Percentiles rank a stretch among this genome's conserved stretches.
phyloP scores from a whole-genome alignment of 306 rosid genomes.

The Vicia villosa region DNA sequence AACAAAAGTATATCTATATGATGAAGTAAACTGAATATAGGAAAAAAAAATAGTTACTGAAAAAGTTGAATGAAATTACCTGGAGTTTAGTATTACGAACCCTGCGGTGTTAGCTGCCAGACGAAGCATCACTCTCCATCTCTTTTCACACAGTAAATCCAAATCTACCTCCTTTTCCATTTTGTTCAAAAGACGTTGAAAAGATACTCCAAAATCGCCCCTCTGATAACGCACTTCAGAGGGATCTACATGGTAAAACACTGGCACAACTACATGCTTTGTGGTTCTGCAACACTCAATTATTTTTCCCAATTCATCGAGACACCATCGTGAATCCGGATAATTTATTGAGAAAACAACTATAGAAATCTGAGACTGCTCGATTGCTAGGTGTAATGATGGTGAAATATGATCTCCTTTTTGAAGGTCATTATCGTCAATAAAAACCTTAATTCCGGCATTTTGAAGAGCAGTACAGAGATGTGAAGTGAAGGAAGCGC shows the following conservation, averaged over 20 bases:
- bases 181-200: background rate
- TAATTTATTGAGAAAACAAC: background rate
- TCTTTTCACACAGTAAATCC: too few relatives aligned
- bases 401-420: background rate
- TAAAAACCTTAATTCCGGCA: background rate
- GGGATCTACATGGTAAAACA: slow-evolving; percentile 13
- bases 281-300: background rate
- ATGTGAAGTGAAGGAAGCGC: background rate
- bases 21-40: too few relatives aligned
- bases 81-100: background rate
- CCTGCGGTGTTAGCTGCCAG: slow-evolving; percentile 1
- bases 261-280: slow-evolving; percentile 5
- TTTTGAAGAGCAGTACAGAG: background rate
- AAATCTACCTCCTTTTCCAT: too few relatives aligned
- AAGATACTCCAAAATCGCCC: background rate
- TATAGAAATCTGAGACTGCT: background rate
- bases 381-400: background rate
- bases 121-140: background rate
- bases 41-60: too few relatives aligned
- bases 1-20: too few relatives aligned
- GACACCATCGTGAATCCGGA: background rate
- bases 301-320: background rate
- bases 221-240: background rate
- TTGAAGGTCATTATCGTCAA: background rate
- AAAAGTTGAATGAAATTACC: background rate